A percentile compares a stretch with the other conserved stretches of the same genome.
Conservation (phyloP, 148 eudicot genomes). For the Suaeda aralocaspica region DNA sequence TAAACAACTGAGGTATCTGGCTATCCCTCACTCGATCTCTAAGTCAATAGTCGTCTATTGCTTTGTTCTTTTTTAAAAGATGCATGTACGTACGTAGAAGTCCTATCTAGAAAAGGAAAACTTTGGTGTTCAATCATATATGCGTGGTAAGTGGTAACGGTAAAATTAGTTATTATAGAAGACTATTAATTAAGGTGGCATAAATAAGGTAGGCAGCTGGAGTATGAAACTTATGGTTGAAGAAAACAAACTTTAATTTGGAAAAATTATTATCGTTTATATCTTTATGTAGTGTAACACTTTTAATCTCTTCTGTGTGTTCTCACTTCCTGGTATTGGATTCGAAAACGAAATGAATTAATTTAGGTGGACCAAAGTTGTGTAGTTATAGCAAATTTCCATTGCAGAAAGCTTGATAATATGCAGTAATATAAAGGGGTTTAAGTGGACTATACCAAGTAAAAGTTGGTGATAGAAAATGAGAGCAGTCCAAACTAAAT, state of each 20-base stretch:
- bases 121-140: too few relatives aligned
- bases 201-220: slow-evolving; percentile 23
- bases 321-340: slow-evolving; percentile 29
- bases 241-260: slow-evolving; percentile 26
- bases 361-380: slow-evolving; percentile 26
- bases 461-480: slow-evolving; percentile 26
- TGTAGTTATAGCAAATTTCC: slow-evolving; percentile 24
- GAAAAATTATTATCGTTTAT: background rate
- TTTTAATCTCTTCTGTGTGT: slow-evolving; percentile 36
- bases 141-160: too few relatives aligned
- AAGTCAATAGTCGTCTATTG: too few relatives aligned
- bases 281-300: slow-evolving; percentile 11
- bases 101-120: too few relatives aligned
- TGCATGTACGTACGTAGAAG: too few relatives aligned
- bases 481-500: slow-evolving; percentile 21
- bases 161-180: too few relatives aligned
- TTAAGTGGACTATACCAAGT: slow-evolving; percentile 22
- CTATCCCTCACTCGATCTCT: too few relatives aligned
- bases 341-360: slow-evolving; percentile 28
- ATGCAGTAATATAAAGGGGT: slow-evolving; percentile 17
- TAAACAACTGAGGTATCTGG: too few relatives aligned
- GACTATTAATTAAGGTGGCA: too few relatives aligned
- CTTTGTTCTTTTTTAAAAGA: too few relatives aligned
- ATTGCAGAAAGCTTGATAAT: slow-evolving; percentile 30
- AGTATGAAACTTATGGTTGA: slow-evolving; percentile 20